Evolutionary conservation across 164 flowering plant species (phyloP).

Genomic region (Stephania cephalantha): DNA sequence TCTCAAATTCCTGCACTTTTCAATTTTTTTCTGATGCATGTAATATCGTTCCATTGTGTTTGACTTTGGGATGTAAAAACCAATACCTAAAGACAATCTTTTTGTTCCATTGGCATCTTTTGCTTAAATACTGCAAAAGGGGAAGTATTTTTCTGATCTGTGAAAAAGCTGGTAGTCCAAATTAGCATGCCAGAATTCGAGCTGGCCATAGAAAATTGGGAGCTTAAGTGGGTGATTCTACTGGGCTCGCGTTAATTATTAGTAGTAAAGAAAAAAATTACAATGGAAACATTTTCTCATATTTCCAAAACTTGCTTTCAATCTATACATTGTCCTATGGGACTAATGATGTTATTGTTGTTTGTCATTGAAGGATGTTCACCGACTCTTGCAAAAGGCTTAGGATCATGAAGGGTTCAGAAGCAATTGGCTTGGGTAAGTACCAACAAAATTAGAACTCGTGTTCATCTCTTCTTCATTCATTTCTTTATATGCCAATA

Average conservation of each 20-base stretch:
- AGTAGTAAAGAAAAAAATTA: background rate
- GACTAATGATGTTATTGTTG: conserved; percentile 6
- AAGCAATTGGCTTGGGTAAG: conserved; percentile 52
- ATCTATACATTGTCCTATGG: conserved; percentile 1
- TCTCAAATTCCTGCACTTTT: background rate
- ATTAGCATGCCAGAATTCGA: background rate
- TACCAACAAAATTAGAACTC: conserved; percentile 3
- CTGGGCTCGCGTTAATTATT: background rate
- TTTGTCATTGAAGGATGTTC: conserved; percentile 11
- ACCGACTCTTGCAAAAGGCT: conserved; percentile 12
- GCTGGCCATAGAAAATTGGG: background rate
- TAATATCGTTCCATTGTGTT: background rate
- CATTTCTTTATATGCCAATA: background rate
- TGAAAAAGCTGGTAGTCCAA: background rate
- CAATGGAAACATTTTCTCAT: background rate
- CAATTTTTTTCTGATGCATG: background rate
- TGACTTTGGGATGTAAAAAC: background rate
- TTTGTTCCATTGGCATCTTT: background rate
- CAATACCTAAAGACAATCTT: background rate
- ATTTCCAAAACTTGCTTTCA: conserved; percentile 7
- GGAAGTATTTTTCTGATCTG: background rate
- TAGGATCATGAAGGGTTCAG: conserved; percentile 15
- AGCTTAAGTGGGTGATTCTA: background rate
- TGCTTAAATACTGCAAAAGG: background rate
- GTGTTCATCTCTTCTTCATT: conserved; percentile 6